Evolutionary conservation across 306 rosid species (phyloP).

Genomic region (Alnus glutinosa): DNA sequence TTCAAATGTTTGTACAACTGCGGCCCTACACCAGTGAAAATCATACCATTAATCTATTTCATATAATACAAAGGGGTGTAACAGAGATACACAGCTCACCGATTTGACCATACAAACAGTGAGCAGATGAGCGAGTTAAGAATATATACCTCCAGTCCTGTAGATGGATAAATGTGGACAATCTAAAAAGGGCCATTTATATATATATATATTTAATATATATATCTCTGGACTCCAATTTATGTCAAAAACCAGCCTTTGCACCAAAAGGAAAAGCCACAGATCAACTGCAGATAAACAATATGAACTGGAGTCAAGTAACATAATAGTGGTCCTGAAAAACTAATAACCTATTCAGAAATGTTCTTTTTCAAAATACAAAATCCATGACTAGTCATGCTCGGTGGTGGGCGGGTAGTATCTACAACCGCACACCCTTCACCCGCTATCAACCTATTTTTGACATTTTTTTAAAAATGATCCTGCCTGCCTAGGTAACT

Average conservation of each 20-base stretch:
- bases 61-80: background rate
- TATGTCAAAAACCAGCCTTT: slow-evolving; percentile 5
- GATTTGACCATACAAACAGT: slow-evolving; percentile 1
- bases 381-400: background rate
- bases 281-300: slow-evolving; percentile 2
- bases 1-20: slow-evolving; percentile 33
- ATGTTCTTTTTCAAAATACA: background rate
- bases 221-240: slow-evolving; percentile 6
- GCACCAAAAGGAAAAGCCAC: background rate
- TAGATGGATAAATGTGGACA: slow-evolving; percentile 21
- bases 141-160: slow-evolving; percentile 18
- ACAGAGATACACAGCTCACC: background rate
- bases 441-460: too few species aligned
- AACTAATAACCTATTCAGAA: background rate
- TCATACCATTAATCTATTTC: background rate
- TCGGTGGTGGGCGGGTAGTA: too few species aligned
- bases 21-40: slow-evolving; percentile 13
- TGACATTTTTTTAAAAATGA: too few species aligned
- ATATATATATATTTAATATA: background rate
- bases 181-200: background rate
- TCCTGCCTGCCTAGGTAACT: too few species aligned
- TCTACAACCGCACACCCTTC: too few species aligned
- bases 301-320: background rate
- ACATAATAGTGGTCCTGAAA: background rate
- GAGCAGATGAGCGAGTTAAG: background rate